Evolutionary conservation across 2,329 filamentous ascomycete genomes (phyloP).

Genomic region (Ceratocystis lukuohia): DNA sequence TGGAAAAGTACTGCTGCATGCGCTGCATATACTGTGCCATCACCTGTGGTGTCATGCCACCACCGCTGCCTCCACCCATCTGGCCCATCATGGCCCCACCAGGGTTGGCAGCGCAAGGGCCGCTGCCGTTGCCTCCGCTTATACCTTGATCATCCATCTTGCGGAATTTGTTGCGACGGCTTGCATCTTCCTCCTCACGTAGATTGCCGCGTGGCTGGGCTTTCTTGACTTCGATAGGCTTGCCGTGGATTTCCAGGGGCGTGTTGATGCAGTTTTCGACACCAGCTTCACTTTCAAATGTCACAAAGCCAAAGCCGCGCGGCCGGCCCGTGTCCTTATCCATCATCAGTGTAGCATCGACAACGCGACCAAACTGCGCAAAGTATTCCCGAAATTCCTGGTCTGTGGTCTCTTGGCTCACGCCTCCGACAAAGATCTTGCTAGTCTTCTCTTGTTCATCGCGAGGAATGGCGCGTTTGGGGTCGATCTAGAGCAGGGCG

Average conservation of each 20-base stretch:
- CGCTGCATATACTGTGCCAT: conserved; percentile 98
- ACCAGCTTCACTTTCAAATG: conserved; percentile 88
- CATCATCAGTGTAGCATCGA: conserved; percentile 98
- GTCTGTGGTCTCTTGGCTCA: conserved; percentile 93
- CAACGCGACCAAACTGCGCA: conserved; percentile 86
- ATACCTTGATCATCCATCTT: conserved; percentile 36
- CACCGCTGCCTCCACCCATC: conserved; percentile 37
- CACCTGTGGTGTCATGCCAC: conserved; percentile 82
- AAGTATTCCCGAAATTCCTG: conserved; percentile 96
- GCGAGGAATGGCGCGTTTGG: conserved; percentile 89
- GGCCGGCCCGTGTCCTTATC: conserved; percentile 98
- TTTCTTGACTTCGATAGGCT: conserved; percentile 96
- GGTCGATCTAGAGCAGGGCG: conserved; percentile 64
- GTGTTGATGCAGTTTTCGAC: conserved; percentile 80
- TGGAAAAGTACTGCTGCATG: conserved; percentile 92
- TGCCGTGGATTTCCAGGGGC: conserved; percentile 83
- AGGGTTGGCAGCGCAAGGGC: conserved; percentile 25
- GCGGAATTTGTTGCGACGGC: conserved; percentile 46
- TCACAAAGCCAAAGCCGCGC: conserved; percentile 93
- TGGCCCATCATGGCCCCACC: conserved; percentile 73
- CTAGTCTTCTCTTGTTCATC: conserved; percentile 97
- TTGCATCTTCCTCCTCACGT: conserved; percentile 73
- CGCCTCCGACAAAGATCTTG: conserved; percentile 97
- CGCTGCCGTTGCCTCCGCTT: background rate
- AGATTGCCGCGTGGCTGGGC: conserved; percentile 91